These are phyloP conservation scores for Trichoderma parareesei DNA, from an alignment of 495 filamentous ascomycete species.

Conservation along the genomic window DNA sequence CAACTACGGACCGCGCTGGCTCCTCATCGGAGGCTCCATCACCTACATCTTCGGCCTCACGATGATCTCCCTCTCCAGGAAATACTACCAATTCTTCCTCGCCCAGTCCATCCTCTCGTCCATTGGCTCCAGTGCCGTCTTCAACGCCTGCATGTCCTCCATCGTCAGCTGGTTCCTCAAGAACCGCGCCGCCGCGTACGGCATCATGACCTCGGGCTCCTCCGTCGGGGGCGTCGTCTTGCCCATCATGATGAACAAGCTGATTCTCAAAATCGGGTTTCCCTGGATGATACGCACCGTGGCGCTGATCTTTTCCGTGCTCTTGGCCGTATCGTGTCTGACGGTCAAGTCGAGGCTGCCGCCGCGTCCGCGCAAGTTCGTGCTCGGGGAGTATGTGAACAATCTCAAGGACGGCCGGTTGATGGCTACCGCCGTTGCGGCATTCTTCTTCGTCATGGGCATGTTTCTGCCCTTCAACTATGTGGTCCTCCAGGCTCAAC, in stretches of 20 bases:
- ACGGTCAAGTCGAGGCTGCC: conserved; percentile 58
- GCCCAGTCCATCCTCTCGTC: conserved; percentile 47
- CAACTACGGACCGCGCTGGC: not conserved
- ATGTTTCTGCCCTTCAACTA: conserved; percentile 71
- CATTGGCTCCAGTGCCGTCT: conserved; percentile 52
- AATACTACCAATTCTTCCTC: conserved; percentile 63
- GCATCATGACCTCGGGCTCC: conserved; percentile 58
- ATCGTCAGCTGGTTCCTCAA: conserved; percentile 59
- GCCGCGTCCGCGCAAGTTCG: conserved; percentile 45
- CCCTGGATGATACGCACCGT: conserved; percentile 63
- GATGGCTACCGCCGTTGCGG: conserved; percentile 37
- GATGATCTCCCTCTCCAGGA: conserved; percentile 57
- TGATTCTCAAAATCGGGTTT: conserved; percentile 59
- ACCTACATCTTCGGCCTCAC: conserved; percentile 64
- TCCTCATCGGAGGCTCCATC: conserved; percentile 37
- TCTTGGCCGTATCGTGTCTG: conserved; percentile 54
- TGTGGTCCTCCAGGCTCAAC: conserved; percentile 49
- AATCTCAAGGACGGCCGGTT: conserved; percentile 56
- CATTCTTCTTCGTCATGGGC: conserved; percentile 62
- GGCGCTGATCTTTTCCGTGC: conserved; percentile 59
- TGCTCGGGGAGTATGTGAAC: conserved; percentile 45
- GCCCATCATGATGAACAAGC: conserved; percentile 59
- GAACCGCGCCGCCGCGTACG: conserved; percentile 57
- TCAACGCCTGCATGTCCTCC: conserved; percentile 53
- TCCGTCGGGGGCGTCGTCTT: conserved; percentile 61